These are phyloP conservation scores for Fusarium austroafricanum DNA, from an alignment of 2,329 filamentous ascomycete species.

Conservation along the genomic window DNA sequence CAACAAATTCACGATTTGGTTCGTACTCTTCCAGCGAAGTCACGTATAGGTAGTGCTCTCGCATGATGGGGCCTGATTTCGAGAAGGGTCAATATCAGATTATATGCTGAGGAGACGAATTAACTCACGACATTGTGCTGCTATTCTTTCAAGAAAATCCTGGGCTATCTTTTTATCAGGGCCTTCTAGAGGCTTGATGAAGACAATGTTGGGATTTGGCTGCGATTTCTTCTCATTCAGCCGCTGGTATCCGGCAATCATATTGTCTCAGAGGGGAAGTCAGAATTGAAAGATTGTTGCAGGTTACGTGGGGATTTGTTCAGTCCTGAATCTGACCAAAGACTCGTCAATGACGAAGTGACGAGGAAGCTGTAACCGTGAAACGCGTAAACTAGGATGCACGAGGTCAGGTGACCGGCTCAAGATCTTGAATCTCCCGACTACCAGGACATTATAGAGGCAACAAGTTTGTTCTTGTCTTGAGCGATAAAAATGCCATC, in stretches of 20 bases:
- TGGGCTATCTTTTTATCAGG: constrained; percentile 71
- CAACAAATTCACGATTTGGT: constrained; percentile 84
- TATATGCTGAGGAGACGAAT: not conserved
- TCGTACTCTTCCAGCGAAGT: constrained; percentile 84
- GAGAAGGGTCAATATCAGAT: not conserved
- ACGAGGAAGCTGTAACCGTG: constrained; percentile 12
- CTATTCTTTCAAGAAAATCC: constrained; percentile 80
- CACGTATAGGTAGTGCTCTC: constrained; percentile 71
- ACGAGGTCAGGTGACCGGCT: constrained; percentile 32
- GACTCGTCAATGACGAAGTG: constrained; percentile 18
- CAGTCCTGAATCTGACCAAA: not conserved
- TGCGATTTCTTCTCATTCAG: constrained; percentile 80
- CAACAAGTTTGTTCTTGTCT: not conserved
- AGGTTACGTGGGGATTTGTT: not conserved
- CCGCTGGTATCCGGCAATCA: constrained; percentile 83
- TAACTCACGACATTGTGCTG: constrained; percentile 77
- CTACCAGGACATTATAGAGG: not conserved
- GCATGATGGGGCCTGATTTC: constrained; percentile 73
- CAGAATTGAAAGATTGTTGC: not conserved
- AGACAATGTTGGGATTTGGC: constrained; percentile 82
- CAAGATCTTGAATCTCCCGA: not conserved
- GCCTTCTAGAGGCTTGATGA: constrained; percentile 83
- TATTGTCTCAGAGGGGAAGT: constrained; percentile 49
- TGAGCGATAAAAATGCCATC: not conserved
- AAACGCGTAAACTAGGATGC: constrained; percentile 6